Conservation (phyloP, 2,329 filamentous ascomycete genomes). For the Aspergillus pseudotamarii region DNA sequence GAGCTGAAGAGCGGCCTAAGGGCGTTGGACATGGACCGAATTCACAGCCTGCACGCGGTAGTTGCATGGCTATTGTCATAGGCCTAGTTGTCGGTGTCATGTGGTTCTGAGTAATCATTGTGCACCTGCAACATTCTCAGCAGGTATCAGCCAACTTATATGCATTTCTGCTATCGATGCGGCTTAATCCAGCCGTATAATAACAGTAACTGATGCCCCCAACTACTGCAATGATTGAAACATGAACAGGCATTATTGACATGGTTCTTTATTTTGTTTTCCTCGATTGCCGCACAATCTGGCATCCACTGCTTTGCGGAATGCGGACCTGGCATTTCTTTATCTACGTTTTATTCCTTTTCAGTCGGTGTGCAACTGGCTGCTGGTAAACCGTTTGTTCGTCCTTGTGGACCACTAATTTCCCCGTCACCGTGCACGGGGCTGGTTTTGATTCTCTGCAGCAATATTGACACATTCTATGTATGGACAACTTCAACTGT, state of each 20-base stretch:
- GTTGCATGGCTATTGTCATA: slow-evolving; percentile 42
- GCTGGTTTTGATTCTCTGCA: slow-evolving; percentile 14
- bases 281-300: not conserved
- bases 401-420: slow-evolving; percentile 5
- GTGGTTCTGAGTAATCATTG: slow-evolving; percentile 32
- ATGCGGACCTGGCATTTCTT: not conserved
- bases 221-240: not conserved
- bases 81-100: slow-evolving; percentile 40
- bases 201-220: not conserved
- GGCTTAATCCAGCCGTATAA: not conserved
- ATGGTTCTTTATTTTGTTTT: not conserved
- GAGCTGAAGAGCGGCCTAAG: slow-evolving; percentile 25
- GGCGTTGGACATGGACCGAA: slow-evolving; percentile 27
- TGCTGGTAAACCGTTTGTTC: slow-evolving; percentile 2
- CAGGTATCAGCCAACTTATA: not conserved
- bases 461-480: slow-evolving; percentile 4
- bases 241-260: not conserved
- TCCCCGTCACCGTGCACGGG: not conserved
- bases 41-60: slow-evolving; percentile 34
- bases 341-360: not conserved
- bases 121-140: not conserved
- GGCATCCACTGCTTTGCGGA: not conserved
- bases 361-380: not conserved
- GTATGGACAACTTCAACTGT: not conserved
- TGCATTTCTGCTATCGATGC: not conserved